phyloP scores from a whole-genome alignment of 2,329 filamentous ascomycete genomes.

The Juglanconis juglandina region DNA sequence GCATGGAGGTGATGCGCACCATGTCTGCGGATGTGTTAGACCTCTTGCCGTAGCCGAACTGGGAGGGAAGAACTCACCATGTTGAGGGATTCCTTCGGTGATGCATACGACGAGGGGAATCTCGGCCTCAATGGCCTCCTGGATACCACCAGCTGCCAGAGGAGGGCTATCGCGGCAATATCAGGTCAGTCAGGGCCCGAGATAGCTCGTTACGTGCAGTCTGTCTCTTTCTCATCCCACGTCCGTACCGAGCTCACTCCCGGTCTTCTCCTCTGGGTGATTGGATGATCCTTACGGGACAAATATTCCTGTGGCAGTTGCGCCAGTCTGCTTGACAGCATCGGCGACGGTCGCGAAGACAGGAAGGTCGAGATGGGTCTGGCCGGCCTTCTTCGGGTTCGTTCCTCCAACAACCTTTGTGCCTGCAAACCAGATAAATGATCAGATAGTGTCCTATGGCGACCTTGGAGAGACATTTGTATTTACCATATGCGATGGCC shows the following conservation, averaged over 20 bases:
- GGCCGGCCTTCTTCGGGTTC: constrained; percentile 97
- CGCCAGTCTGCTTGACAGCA: constrained; percentile 84
- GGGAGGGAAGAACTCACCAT: constrained; percentile 59
- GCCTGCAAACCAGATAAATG: constrained; percentile 47
- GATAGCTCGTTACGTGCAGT: neutral
- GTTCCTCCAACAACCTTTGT: constrained; percentile 97
- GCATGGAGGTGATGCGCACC: constrained; percentile 96
- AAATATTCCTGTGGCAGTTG: constrained; percentile 90
- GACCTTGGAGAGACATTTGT: neutral
- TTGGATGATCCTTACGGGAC: constrained; percentile 72
- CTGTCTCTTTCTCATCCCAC: neutral
- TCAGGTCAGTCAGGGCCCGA: neutral
- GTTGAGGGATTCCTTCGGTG: constrained; percentile 95
- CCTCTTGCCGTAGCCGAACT: neutral
- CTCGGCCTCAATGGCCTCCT: constrained; percentile 92
- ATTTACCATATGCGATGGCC: constrained; percentile 93
- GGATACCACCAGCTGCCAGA: constrained; percentile 88
- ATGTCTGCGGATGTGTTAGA: constrained; percentile 62
- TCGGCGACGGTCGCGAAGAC: constrained; percentile 90
- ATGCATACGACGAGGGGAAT: constrained; percentile 95
- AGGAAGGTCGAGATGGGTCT: constrained; percentile 82
- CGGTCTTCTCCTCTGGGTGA: constrained; percentile 28
- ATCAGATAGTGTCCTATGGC: constrained; percentile 9
- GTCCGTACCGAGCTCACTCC: neutral
- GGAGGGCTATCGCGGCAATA: constrained; percentile 61